phyloP scores from a whole-genome alignment of 495 filamentous ascomycete genomes.

The Penicillium antarcticum region DNA sequence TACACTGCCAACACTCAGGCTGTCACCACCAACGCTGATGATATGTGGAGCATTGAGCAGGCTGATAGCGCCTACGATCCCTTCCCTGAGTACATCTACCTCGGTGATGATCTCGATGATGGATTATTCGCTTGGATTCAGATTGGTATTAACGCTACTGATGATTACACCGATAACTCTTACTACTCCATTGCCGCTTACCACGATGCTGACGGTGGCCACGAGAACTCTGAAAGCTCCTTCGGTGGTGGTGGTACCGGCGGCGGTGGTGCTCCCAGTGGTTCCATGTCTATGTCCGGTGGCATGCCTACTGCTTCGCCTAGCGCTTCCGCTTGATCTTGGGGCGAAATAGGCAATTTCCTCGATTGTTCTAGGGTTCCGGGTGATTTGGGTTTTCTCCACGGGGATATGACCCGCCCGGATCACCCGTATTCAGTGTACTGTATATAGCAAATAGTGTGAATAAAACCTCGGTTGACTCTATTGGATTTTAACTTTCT shows the following conservation, averaged over 20 bases:
- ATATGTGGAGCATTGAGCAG: constrained; percentile 34
- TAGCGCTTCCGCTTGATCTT: background rate
- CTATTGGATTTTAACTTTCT: too few species aligned
- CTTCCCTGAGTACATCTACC: constrained; percentile 41
- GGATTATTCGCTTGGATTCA: constrained; percentile 57
- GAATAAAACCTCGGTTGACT: too few species aligned
- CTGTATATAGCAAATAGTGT: too few species aligned
- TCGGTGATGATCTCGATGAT: constrained; percentile 44
- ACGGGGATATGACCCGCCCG: too few species aligned
- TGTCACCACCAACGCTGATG: constrained; percentile 46
- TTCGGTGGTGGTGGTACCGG: constrained; percentile 4
- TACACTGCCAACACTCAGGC: constrained; percentile 55
- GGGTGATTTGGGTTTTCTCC: too few species aligned
- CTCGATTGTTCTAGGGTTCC: background rate
- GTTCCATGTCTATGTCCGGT: constrained; percentile 11
- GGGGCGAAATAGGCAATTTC: background rate
- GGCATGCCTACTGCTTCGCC: constrained; percentile 11
- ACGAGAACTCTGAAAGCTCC: constrained; percentile 25
- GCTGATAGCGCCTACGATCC: constrained; percentile 31
- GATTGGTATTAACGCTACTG: constrained; percentile 53
- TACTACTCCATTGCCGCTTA: constrained; percentile 40
- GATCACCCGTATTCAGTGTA: too few species aligned
- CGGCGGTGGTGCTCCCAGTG: constrained; percentile 17
- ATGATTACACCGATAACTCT: constrained; percentile 38
- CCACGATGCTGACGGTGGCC: constrained; percentile 30